phyloP scores from a whole-genome alignment of 495 filamentous ascomycete genomes.

The Aspergillus nidulans region DNA sequence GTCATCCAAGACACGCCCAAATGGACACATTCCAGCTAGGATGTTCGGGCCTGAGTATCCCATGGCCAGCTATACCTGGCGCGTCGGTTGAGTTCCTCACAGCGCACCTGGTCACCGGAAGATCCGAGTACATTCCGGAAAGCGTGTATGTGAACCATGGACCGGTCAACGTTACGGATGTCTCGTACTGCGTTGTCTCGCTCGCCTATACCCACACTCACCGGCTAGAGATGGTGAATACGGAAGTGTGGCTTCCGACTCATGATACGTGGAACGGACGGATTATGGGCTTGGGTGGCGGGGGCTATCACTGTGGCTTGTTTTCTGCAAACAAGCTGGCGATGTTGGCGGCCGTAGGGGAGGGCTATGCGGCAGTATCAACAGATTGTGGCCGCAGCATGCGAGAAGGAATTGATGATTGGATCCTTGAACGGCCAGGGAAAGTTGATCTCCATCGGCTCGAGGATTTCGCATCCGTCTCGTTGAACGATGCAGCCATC shows the following conservation, averaged over 20 bases:
- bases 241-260: conserved; percentile 36
- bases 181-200: conserved; percentile 39
- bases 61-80: not conserved
- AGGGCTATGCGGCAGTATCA: conserved; percentile 37
- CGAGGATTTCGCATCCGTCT: conserved; percentile 36
- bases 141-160: conserved; percentile 8
- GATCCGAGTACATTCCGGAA: not conserved
- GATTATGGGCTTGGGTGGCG: conserved; percentile 40
- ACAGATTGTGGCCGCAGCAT: conserved; percentile 37
- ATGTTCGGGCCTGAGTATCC: conserved; percentile 1
- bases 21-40: not conserved
- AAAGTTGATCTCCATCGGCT: conserved; percentile 37
- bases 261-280: conserved; percentile 34
- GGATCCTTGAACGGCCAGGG: conserved; percentile 36
- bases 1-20: not conserved
- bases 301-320: conserved; percentile 29
- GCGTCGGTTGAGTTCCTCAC: not conserved
- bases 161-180: conserved; percentile 3
- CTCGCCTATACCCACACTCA: conserved; percentile 40
- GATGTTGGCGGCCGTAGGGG: conserved; percentile 21
- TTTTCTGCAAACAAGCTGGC: conserved; percentile 20
- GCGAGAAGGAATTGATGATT: conserved; percentile 11
- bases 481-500: conserved; percentile 29
- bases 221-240: conserved; percentile 29
- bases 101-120: not conserved